A percentile compares a stretch with the other conserved stretches of the same genome.
Evolutionary conservation across 2,329 filamentous ascomycete genomes (phyloP).

Genomic region (Pseudogymnoascus sp.): DNA sequence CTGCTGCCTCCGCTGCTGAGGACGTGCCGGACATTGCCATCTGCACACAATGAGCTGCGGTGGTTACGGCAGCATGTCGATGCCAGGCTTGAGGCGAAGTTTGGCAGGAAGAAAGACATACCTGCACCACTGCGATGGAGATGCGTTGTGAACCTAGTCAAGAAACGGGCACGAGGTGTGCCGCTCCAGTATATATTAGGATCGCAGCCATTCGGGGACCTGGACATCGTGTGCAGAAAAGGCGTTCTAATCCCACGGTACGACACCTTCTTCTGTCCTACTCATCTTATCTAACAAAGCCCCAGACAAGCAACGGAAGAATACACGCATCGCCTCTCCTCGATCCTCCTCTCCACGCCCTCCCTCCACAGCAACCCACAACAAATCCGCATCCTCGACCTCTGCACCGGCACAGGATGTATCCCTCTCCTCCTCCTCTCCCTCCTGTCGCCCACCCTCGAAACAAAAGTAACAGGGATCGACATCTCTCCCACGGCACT

Average conservation of each 20-base stretch:
- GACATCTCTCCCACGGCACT: constrained; percentile 65
- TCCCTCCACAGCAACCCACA: not conserved
- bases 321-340: constrained; percentile 49
- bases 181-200: constrained; percentile 88
- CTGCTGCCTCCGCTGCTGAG: constrained; percentile 53
- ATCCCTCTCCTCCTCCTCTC: constrained; percentile 70
- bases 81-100: not conserved
- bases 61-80: constrained; percentile 60
- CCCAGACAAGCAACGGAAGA: constrained; percentile 60
- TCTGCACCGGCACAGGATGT: constrained; percentile 88
- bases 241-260: constrained; percentile 81
- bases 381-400: constrained; percentile 56
- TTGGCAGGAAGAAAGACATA: constrained; percentile 17
- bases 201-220: constrained; percentile 74
- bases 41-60: constrained; percentile 59
- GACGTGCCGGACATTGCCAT: constrained; percentile 52
- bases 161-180: constrained; percentile 48
- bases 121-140: not conserved
- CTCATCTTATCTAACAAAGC: constrained; percentile 9
- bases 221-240: constrained; percentile 67
- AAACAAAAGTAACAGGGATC: constrained; percentile 58
- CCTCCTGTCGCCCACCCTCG: constrained; percentile 39
- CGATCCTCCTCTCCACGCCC: not conserved
- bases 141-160: constrained; percentile 36
- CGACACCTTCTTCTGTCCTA: constrained; percentile 14